phyloP scores from a whole-genome alignment of 345 rosid genomes.

The Syzygium aromaticum region DNA sequence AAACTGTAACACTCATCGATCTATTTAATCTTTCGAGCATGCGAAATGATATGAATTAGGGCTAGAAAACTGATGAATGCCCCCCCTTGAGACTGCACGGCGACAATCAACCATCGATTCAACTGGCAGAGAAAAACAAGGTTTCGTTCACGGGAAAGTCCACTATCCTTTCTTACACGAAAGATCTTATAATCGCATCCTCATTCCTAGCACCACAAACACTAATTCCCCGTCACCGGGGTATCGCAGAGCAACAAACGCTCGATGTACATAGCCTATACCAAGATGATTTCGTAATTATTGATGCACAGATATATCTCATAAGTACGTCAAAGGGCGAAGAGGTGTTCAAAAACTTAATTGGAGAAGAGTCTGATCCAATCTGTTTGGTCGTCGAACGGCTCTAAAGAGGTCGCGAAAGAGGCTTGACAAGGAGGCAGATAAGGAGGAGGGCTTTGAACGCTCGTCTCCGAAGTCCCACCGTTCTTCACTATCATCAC shows the following conservation, averaged over 20 bases:
- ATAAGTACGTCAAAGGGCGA: background rate
- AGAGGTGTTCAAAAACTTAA: background rate
- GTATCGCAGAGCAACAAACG: background rate
- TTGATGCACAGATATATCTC: background rate
- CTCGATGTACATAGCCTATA: background rate
- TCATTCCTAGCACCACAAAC: background rate
- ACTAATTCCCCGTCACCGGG: background rate
- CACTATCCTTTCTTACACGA: background rate
- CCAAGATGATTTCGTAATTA: background rate
- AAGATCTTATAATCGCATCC: background rate
- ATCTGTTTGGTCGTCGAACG: background rate
- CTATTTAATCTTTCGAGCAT: background rate
- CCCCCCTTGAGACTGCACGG: background rate
- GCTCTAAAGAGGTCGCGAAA: background rate
- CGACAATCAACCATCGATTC: no score
- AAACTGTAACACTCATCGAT: background rate
- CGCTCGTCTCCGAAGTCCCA: background rate
- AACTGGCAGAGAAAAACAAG: no score
- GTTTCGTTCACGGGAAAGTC: background rate
- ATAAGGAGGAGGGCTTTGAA: constrained; percentile 24
- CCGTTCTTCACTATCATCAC: constrained; percentile 28
- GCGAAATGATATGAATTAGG: background rate
- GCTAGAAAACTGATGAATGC: background rate
- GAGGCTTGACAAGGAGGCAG: constrained; percentile 23
- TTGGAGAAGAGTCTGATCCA: background rate